Conservation (phyloP, 1,284 basidiomycete genomes). For the Cryptococcus maquisensis region DNA sequence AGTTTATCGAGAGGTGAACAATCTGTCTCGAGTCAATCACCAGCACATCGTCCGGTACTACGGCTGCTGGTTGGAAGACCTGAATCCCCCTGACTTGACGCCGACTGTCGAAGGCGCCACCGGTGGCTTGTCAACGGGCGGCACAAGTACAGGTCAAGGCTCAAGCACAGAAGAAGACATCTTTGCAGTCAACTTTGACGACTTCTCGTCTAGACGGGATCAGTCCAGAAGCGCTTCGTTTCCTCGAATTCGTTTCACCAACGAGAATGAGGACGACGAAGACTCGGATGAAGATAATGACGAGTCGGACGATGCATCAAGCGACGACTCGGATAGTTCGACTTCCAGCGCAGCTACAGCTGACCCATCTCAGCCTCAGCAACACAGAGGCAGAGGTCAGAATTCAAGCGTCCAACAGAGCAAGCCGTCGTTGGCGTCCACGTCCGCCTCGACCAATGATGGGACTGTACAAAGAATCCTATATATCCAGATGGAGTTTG, state of each 20-base stretch:
- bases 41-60: conserved; percentile 82
- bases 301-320: not conserved
- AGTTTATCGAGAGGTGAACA: conserved; percentile 88
- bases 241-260: conserved; percentile 44
- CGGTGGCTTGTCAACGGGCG: not conserved
- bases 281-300: conserved; percentile 25
- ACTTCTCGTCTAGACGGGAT: conserved; percentile 32
- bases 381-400: not conserved
- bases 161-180: conserved; percentile 29
- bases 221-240: conserved; percentile 44
- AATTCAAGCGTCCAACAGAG: not conserved
- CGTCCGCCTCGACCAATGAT: conserved; percentile 19
- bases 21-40: conserved; percentile 79
- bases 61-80: conserved; percentile 46
- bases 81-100: conserved; percentile 23
- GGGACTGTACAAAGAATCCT: conserved; percentile 37
- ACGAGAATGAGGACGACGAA: conserved; percentile 39
- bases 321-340: not conserved
- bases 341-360: conserved; percentile 22
- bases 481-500: conserved; percentile 50
- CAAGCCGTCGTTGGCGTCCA: conserved; percentile 11
- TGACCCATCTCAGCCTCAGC: conserved; percentile 29
- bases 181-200: conserved; percentile 42
- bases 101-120: conserved; percentile 14
- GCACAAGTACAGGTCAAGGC: not conserved